Base-by-base conservation (phyloP, 2,329 filamentous ascomycete genomes). In the Chrysoporthe deuterocubensis region DNA sequence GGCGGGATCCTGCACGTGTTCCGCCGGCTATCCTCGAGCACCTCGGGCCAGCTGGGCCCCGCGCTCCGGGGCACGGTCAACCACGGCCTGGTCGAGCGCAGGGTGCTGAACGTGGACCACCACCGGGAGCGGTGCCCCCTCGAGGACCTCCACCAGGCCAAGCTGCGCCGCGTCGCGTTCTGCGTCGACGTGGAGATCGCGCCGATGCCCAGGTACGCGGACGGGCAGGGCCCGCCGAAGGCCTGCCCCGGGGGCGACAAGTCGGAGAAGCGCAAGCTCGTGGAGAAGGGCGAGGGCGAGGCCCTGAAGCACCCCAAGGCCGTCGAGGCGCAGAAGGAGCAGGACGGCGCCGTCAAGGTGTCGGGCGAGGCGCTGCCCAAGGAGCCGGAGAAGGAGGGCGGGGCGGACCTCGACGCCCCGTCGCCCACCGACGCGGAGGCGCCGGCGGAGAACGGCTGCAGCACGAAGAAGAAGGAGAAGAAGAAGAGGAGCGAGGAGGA, bases 131-230 rank as follows among this genome's bases (percentile, higher is more conserved):
- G 96, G 71, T 97, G 93, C 77, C 85, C 88, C 34, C 88, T 98
- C 42, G 82, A 87, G 4, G 94, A 97, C 72, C 83, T 99, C 59
- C 90, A 94, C 72, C 88, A 90, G 74, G 87, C 88, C 61, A 97
- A 96, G 77, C 79, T 99, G 69, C 88, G 93, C 65, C 89, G 94
- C 64, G 96, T 99, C 0, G 92, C 95, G 0, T 99, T 99, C 75
- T 97, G 93, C 73, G 96, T 99, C 2, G 96, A 99, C 75, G 94
- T 99, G 4, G 96, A 99, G 78, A 97, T 99, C 75, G 95, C 95
- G 3, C 93, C 94, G 0, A 89, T 93, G 75, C 93, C 94, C 34
- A 90, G 88, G 73, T 96, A 96, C 73, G 80, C 83, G 16, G 92
- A 96, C 3, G 83, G 83, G 18, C 85, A 86, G 7, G 78, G 84